Base-by-base conservation (phyloP, 306 rosid genomes). In the Mimosa bimucronata region DNA sequence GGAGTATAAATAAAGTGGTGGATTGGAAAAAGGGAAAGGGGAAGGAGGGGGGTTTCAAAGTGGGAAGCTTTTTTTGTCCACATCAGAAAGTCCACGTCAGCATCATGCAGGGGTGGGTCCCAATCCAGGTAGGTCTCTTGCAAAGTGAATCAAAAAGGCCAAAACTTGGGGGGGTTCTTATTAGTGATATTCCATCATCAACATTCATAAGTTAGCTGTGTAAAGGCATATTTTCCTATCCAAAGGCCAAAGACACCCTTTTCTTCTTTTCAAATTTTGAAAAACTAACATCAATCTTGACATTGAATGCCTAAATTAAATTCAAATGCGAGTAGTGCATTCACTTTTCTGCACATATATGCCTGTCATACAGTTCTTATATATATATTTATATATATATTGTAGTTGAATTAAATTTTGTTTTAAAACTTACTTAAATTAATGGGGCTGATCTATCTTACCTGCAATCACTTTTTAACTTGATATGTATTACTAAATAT, bases 31-130 rank as follows among this genome's bases (percentile, higher is more conserved):
- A 46, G 44, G 12, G 10, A 11, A 13, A 34, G 60, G 64, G 34
- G 45, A 79, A 21, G 78, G 65, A 90, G 86, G 80, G 90, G 57
- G 7, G 6, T 80, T 7, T 50, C 82, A 76, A 31, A 25, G 31
- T 73, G 81, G 71, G 78, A 86, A 88, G 87, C 94, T 83, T 89
- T 83, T 89, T 85, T 83, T 88, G 90, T 87, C 80, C 83, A 86
- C 89, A 82, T 88, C 91, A 89, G 44, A 82, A n/a, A 68, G 85
- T 88, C 84, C 83, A 87, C 85, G 85, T 79, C 89, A 87, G 79
- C 85, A 83, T 81, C 79, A 58, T 75, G 77, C 74, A 42, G 42
- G 46, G 46, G 86, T 67, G 88, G 90, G 90, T 77, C 82, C 86
- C 85, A 70, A 44, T 88, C 87, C 86, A 86, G 88, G 76, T 75